Percentiles rank a stretch among this genome's conserved stretches.
Conservation (phyloP, 1,139 yeast species). For the Kodamaea suecica region DNA sequence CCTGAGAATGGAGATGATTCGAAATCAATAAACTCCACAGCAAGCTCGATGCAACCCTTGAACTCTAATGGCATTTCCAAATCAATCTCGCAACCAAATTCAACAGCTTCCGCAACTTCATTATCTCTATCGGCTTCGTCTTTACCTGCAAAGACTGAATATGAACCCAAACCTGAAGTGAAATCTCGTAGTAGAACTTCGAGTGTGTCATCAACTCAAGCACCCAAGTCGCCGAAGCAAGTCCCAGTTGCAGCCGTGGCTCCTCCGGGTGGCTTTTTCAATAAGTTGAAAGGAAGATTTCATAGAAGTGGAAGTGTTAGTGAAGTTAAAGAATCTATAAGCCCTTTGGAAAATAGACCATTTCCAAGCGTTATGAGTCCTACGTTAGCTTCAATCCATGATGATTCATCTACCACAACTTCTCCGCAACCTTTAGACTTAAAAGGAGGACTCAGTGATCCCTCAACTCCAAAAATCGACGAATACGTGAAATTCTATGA, state of each 20-base stretch:
- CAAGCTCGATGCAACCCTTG: neutral
- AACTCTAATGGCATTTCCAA: too few species aligned
- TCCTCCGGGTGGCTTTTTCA: conserved; percentile 9
- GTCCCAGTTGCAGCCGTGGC: conserved; percentile 1
- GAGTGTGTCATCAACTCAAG: neutral
- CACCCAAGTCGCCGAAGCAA: neutral
- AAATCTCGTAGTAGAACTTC: neutral
- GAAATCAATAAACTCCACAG: neutral
- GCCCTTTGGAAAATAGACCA: conserved; percentile 1
- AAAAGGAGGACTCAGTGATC: conserved; percentile 6
- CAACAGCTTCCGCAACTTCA: too few species aligned
- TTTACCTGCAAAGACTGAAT: too few species aligned
- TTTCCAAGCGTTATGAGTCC: neutral
- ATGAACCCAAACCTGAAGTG: too few species aligned
- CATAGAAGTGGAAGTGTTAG: conserved; percentile 2
- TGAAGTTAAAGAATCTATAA: conserved; percentile 1
- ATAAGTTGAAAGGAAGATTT: conserved; percentile 10
- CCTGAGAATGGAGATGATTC: too few species aligned
- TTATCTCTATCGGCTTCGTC: too few species aligned
- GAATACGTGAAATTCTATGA: conserved; percentile 55
- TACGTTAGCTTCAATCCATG: neutral
- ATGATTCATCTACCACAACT: neutral
- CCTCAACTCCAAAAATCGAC: conserved; percentile 52
- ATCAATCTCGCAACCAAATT: too few species aligned
- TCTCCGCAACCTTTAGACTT: neutral